Conservation (phyloP, 1,284 basidiomycete genomes). For the Neolentinus lepideus region DNA sequence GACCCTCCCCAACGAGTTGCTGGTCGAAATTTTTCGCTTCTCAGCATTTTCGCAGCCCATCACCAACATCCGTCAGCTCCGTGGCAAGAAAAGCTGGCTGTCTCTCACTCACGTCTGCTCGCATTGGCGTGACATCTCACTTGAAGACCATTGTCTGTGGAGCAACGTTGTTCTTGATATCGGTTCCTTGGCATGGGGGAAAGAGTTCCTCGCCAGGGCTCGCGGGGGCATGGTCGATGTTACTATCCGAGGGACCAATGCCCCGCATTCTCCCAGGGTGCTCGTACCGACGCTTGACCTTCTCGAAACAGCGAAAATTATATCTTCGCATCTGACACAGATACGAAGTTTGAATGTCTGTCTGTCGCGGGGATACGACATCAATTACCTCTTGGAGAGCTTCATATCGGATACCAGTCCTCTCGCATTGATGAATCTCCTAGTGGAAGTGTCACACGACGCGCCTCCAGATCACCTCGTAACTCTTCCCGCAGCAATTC, state of each 20-base stretch:
- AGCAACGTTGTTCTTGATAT: not conserved
- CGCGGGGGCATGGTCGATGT: not conserved
- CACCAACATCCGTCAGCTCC: not conserved
- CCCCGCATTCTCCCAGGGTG: not conserved
- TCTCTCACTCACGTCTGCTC: not conserved
- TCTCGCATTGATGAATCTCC: not conserved
- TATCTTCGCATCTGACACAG: not conserved
- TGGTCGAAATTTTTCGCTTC: not conserved
- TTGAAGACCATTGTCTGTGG: not conserved
- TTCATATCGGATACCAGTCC: not conserved
- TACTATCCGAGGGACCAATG: not conserved
- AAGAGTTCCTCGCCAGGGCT: not conserved
- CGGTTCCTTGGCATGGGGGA: not conserved
- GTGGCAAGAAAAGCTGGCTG: not conserved
- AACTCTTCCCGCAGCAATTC: not conserved
- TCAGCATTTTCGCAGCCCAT: not conserved
- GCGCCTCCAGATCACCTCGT: not conserved
- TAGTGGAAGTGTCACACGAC: not conserved
- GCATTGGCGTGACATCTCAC: not conserved
- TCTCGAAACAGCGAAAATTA: not conserved
- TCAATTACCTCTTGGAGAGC: not conserved
- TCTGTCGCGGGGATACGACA: not conserved
- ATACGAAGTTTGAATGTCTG: not conserved
- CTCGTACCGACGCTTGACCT: not conserved
- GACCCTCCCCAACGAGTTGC: not conserved